Base-by-base conservation (phyloP, 768 basidiomycete genomes). In the Gloeophyllum trabeum region DNA sequence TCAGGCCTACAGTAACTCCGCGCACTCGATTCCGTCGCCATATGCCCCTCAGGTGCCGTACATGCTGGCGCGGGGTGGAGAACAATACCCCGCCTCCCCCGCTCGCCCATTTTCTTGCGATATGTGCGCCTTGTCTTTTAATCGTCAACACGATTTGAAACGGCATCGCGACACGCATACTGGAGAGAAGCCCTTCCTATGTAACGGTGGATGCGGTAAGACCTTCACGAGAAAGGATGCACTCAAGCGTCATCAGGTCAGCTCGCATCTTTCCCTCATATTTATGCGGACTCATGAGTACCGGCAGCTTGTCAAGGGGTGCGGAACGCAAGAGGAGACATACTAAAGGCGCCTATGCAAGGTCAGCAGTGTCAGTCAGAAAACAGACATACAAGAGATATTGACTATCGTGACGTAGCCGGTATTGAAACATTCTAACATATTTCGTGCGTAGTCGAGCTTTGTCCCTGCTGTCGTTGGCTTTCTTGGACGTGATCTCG, bases 221-320 rank as follows among this genome's bases (percentile, higher is more conserved):
- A 87, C 85, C 2, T 89, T 88, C 55, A 89, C 85, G 39, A 73
- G 86, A 49, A 87, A 88, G 62, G 86, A 89, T 54, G 86, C 86
- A 13, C 61, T 89, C 54, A 89, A 88, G 62, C 74, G 86, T 46
- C 86, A 89, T 57, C 86, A 89, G 75, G 86, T 75, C 51, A 46
- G 75, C 20, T 10, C 7, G 36, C 7, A 21, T 37, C 36, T 10
- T 37, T 10, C 10, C 10, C 7, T n/a, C n/a, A n/a, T n/a, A n/a
- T n/a, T n/a, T n/a, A n/a, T n/a, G n/a, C n/a, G n/a, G n/a, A n/a
- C n/a, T n/a, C n/a, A n/a, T n/a, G n/a, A n/a, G n/a, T n/a, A n/a
- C n/a, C n/a, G n/a, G 55, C 54, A 81, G 85, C 67, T 87, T 48
- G 84, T 86, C 40, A 88, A 88, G 60, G 70, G 72, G 43, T 87